phyloP scores from a whole-genome alignment of 2,329 filamentous ascomycete genomes.

The Colletotrichum tofieldiae region DNA sequence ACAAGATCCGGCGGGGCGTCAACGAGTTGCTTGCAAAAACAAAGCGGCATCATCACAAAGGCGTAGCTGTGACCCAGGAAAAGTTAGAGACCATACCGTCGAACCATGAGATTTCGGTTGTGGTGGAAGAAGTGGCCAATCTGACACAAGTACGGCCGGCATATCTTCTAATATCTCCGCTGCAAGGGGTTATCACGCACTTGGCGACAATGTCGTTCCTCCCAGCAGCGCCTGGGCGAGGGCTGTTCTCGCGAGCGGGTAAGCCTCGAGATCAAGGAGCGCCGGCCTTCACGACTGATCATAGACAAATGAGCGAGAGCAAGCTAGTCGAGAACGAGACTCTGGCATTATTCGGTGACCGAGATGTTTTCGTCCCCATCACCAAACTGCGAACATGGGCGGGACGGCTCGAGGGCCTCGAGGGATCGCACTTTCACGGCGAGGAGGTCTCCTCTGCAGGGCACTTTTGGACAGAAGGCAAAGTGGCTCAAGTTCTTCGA shows the following conservation, averaged over 20 bases:
- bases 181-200: conserved; percentile 72
- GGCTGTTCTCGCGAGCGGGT: conserved; percentile 34
- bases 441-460: conserved; percentile 68
- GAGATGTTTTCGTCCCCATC: conserved; percentile 80
- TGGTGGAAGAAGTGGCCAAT: conserved; percentile 51
- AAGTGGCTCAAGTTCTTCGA: conserved; percentile 58
- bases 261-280: conserved; percentile 35
- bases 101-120: conserved; percentile 47
- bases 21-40: conserved; percentile 63
- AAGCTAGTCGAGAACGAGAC: conserved; percentile 74
- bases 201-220: conserved; percentile 75
- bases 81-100: conserved; percentile 44
- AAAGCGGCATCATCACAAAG: conserved; percentile 48
- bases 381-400: conserved; percentile 79
- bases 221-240: conserved; percentile 49
- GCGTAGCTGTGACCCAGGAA: conserved; percentile 21
- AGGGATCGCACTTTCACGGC: conserved; percentile 62
- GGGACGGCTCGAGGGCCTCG: conserved; percentile 61
- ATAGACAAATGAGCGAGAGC: conserved; percentile 57
- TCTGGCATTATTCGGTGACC: conserved; percentile 81
- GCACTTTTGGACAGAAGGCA: conserved; percentile 75
- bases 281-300: conserved; percentile 29
- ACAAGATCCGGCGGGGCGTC: conserved; percentile 63
- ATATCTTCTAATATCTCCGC: conserved; percentile 79
- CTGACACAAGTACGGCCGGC: conserved; percentile 60